Evolutionary conservation across 1,284 basidiomycete species (phyloP), one percentile per base, ranked within the genome.

Genomic region (Ceratobasidium sp.): DNA sequence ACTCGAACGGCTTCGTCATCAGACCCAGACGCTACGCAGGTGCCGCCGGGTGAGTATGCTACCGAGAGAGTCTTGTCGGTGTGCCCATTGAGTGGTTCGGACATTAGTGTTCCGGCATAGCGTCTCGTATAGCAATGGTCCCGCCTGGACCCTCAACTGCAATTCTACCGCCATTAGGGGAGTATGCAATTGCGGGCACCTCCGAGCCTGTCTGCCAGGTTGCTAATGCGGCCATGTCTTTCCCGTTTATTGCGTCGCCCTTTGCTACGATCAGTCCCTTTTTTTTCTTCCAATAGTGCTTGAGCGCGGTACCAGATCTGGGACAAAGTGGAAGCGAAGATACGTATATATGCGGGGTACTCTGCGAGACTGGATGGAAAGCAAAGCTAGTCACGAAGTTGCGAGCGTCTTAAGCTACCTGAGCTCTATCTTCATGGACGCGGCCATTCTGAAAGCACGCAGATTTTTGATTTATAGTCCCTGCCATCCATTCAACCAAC

Each of bases 61-160:
- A 60, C 43, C 1, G 57, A 47, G 2, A 10, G 3, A 20, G 47
- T 31, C 4, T n/a, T n/a, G 15, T 34, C 43, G 2, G 29, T 32
- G n/a, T 60, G 57, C 4, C 25, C 42, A 15, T 27, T 15, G 12
- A 60, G 42, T 20, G 56, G 68, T 10, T 40, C 68, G 40, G 45
- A 45, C 13, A 68, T 20, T 31, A 68, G 60, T 5, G 15, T 69
- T 20, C 79, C 75, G 1, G 74, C 74, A 72, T 68, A 7, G 80
- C 73, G 62, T 80, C 79, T 78, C 80, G 81, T 31, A 81, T 73
- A 72, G 80, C 80, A 68, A 82, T 74, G 34, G 79, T 81, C 75
- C 79, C 79, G 72, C 81, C 57, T 4, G 17, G 17, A 5, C 55
- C 58, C 1, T 47, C 31, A n/a, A 56, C 58, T 20, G 27, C 68